Conservation (phyloP, 495 filamentous ascomycete species). For the Aspergillus biplanus region DNA sequence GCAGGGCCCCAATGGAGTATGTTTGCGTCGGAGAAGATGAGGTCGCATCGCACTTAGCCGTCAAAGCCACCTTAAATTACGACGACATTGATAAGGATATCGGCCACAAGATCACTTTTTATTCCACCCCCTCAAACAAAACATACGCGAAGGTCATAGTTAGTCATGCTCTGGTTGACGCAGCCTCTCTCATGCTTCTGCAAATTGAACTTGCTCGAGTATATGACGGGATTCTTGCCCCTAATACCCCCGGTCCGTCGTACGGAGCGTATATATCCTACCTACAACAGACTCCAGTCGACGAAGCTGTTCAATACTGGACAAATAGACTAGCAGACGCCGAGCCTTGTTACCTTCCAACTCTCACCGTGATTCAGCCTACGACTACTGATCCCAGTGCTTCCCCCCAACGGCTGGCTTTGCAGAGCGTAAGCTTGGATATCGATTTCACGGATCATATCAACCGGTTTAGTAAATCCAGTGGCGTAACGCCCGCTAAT, state of each 20-base stretch:
- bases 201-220: slow-evolving; percentile 15
- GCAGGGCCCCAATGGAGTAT: slow-evolving; percentile 9
- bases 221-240: slow-evolving; percentile 9
- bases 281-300: slow-evolving; percentile 32
- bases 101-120: slow-evolving; percentile 16
- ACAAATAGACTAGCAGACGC: slow-evolving; percentile 19
- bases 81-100: not conserved
- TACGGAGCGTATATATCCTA: slow-evolving; percentile 17
- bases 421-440: not conserved
- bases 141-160: slow-evolving; percentile 12
- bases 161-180: slow-evolving; percentile 19
- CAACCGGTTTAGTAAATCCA: slow-evolving; percentile 1
- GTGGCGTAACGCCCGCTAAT: slow-evolving; percentile 16
- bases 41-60: not conserved
- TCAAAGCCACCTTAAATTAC: slow-evolving; percentile 6
- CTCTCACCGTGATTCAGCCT: not conserved
- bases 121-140: slow-evolving; percentile 3
- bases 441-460: slow-evolving; percentile 6
- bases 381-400: not conserved
- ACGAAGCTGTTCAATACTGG: slow-evolving; percentile 18
- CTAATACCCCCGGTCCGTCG: not conserved
- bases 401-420: not conserved
- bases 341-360: slow-evolving; percentile 19
- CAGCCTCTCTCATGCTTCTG: slow-evolving; percentile 13
- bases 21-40: slow-evolving; percentile 10